phyloP scores from a whole-genome alignment of 1,284 basidiomycete species.

The Marasmius sp. region DNA sequence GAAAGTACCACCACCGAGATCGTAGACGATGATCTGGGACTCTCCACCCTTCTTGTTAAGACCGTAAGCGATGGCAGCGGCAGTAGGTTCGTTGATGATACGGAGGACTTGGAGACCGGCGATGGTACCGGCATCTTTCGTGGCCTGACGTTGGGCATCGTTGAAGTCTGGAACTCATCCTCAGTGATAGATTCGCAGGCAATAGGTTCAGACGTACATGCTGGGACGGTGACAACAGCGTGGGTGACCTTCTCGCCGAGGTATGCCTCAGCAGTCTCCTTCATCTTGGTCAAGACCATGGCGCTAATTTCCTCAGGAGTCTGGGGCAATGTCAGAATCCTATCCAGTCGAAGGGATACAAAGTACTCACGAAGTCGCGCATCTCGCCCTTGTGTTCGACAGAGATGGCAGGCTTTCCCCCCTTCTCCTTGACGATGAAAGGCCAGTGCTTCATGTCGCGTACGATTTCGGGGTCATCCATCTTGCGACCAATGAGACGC shows the following conservation, averaged over 20 bases:
- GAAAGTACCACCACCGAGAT: conserved; percentile 98
- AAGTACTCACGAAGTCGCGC: conserved; percentile 74
- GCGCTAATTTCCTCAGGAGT: conserved; percentile 89
- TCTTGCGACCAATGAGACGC: conserved; percentile 91
- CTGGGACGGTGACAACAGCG: conserved; percentile 97
- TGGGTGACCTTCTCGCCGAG: conserved; percentile 96
- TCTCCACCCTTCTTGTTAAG: conserved; percentile 95
- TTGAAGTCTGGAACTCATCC: conserved; percentile 74
- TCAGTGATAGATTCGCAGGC: not conserved
- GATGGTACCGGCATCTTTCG: conserved; percentile 97
- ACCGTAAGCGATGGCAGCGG: conserved; percentile 97
- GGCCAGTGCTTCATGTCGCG: conserved; percentile 90
- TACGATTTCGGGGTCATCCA: conserved; percentile 76
- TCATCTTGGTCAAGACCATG: conserved; percentile 98
- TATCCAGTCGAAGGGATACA: not conserved
- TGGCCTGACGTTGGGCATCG: conserved; percentile 98
- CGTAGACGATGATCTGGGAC: conserved; percentile 96
- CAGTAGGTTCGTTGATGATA: conserved; percentile 99
- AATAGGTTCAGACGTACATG: conserved; percentile 53
- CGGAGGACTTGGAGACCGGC: conserved; percentile 95
- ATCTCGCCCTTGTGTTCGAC: conserved; percentile 86
- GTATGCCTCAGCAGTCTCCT: conserved; percentile 99
- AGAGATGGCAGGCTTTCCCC: conserved; percentile 83
- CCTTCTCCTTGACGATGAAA: conserved; percentile 78
- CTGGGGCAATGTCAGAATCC: conserved; percentile 32